These are phyloP conservation scores for Sphaerulina musiva DNA, from an alignment of 2,329 filamentous ascomycete species.

Conservation along the genomic window DNA sequence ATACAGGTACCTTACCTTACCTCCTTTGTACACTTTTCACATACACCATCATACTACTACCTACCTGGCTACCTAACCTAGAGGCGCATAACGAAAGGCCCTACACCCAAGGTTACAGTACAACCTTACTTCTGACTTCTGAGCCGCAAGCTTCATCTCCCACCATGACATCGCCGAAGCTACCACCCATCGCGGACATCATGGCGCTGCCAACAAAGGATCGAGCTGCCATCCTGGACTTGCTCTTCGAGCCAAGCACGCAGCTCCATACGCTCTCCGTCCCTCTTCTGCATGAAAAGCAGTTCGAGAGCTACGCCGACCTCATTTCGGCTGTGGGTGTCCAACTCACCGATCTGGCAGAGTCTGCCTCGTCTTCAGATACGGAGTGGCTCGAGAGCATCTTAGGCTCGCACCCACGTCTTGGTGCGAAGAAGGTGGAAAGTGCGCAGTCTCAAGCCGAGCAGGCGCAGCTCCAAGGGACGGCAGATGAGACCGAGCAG, in stretches of 20 bases:
- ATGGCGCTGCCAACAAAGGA: constrained; percentile 49
- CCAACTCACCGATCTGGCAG: constrained; percentile 56
- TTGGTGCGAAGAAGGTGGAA: constrained; percentile 76
- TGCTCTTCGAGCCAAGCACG: constrained; percentile 76
- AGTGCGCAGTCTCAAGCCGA: constrained; percentile 74
- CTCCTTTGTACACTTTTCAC: too few species aligned
- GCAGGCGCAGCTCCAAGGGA: constrained; percentile 64
- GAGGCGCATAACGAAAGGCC: too few species aligned
- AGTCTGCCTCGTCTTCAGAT: constrained; percentile 46
- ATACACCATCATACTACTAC: too few species aligned
- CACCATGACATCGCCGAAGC: constrained; percentile 26
- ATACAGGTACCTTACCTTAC: too few species aligned
- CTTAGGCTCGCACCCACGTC: constrained; percentile 71
- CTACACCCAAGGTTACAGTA: too few species aligned
- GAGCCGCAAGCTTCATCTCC: background rate
- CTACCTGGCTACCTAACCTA: too few species aligned
- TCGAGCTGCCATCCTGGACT: constrained; percentile 59
- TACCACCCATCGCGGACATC: constrained; percentile 56
- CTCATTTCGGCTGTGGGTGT: constrained; percentile 62
- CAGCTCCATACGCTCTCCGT: constrained; percentile 66
- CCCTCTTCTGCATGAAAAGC: constrained; percentile 55
- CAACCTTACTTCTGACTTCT: background rate
- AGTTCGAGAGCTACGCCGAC: constrained; percentile 61
- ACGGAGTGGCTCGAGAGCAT: constrained; percentile 61
- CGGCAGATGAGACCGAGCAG: constrained; percentile 49